Base-by-base conservation (phyloP, 345 rosid species). In the Eutrema japonicum region DNA sequence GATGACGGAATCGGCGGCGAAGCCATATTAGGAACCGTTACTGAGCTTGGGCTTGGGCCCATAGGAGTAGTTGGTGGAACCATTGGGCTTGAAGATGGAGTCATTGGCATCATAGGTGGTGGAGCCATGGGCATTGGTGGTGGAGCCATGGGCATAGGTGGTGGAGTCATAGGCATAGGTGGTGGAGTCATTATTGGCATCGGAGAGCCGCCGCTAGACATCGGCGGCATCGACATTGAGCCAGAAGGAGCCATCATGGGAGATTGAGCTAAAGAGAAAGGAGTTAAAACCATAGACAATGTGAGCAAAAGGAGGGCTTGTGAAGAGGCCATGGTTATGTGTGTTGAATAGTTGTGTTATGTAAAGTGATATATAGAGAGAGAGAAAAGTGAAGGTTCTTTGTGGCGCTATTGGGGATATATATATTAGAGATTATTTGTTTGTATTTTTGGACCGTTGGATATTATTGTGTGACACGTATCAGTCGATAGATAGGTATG, bases 241-340 rank as follows among this genome's bases (percentile, higher is more conserved):
- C 70, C 75, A 22, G 75, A 61, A 63, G 79, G 80, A 71, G 80
- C 61, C 80, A 77, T 77, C 76, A 71, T 77, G 22, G 80, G 80
- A 50, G 76, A 47, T 42, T 77, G 80, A 64, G 80, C 72, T 56
- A 64, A 49, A 32, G 80, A 77, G 37, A 55, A 70, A 27, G 60
- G 67, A 42, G 56, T 0, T 2, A 64, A 64, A 40, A 57, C 61
- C 76, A 77, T 64, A 49, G 76, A 70, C 61, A 77, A 56, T 70
- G 67, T n/a, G 60, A 77, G 47, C 61, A 56, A 49, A 36, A 77
- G 59, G 47, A 65, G 37, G 46, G 76, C 62, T 42, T 26, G 68
- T 55, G 76, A 64, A 76, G 65, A 22, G 5, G 76, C 76, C 80
- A 77, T 76, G 60, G 59, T 27, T 73, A 54, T 51, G 53, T 47